A percentile compares a stretch with the other conserved stretches of the same genome.
These are phyloP conservation scores for Lentinula aciculospora DNA, from an alignment of 768 basidiomycete genomes.

Conservation along the genomic window DNA sequence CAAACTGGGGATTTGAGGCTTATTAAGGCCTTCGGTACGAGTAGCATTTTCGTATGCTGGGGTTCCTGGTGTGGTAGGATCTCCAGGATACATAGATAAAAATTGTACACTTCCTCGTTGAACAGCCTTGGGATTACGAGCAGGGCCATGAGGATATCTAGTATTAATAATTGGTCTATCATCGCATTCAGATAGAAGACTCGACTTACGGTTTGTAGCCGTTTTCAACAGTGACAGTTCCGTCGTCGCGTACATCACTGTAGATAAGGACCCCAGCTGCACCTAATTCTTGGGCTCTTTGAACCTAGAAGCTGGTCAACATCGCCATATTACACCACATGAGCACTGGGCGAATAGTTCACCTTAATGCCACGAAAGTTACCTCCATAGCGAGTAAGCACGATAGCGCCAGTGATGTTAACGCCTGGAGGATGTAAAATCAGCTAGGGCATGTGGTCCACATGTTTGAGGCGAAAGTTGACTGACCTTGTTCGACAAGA, in stretches of 20 bases:
- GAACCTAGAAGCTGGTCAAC: constrained; percentile 43
- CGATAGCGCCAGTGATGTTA: constrained; percentile 52
- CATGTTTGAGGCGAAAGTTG: constrained; percentile 9
- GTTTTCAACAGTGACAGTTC: constrained; percentile 67
- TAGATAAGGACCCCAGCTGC: constrained; percentile 78
- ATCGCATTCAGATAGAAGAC: neutral
- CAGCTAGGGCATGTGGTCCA: neutral
- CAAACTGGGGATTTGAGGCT: constrained; percentile 53
- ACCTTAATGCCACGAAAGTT: constrained; percentile 87
- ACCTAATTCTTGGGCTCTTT: constrained; percentile 80
- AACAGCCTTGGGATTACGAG: constrained; percentile 54
- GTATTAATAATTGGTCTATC: neutral
- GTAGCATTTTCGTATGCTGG: constrained; percentile 67
- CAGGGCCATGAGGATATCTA: constrained; percentile 59
- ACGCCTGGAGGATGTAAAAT: constrained; percentile 35
- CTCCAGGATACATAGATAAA: constrained; percentile 47
- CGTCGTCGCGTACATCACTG: constrained; percentile 83
- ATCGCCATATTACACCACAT: constrained; percentile 13
- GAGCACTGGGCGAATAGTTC: too few species aligned
- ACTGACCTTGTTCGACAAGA: constrained; percentile 42
- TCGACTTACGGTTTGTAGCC: constrained; percentile 27
- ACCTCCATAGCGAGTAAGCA: constrained; percentile 65
- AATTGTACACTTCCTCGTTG: constrained; percentile 71
- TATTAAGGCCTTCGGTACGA: constrained; percentile 40
- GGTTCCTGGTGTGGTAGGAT: constrained; percentile 41